Evolutionary conservation across 192 early-diverging fungal species (phyloP).

Genomic region (Coemansia sp.): DNA sequence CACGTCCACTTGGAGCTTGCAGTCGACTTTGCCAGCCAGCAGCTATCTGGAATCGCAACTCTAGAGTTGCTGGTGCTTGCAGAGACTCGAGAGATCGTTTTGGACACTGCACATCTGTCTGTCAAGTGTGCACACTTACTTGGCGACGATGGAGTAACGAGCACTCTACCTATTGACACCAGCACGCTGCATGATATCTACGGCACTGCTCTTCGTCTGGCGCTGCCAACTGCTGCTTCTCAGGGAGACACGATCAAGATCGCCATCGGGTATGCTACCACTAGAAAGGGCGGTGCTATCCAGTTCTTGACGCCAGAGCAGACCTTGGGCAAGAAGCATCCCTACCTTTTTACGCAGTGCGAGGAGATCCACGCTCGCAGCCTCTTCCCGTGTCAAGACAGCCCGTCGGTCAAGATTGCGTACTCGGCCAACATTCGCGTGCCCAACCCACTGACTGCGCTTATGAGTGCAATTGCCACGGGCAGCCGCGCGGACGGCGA

Average conservation of each 20-base stretch:
- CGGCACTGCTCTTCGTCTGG: constrained; percentile 72
- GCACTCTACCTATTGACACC: constrained; percentile 28
- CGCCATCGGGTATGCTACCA: constrained; percentile 76
- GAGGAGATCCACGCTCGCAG: constrained; percentile 94
- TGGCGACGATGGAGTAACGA: not conserved
- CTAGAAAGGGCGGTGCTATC: constrained; percentile 78
- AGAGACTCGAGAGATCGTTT: constrained; percentile 62
- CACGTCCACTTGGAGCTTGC: constrained; percentile 77
- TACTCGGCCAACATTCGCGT: constrained; percentile 82
- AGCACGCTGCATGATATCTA: constrained; percentile 62
- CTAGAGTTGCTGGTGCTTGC: constrained; percentile 62
- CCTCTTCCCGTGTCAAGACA: constrained; percentile 88
- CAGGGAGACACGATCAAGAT: constrained; percentile 60
- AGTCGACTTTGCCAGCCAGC: constrained; percentile 75
- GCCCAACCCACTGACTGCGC: constrained; percentile 76
- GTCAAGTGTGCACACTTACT: constrained; percentile 18
- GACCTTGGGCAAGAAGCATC: constrained; percentile 90
- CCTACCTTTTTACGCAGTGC: constrained; percentile 98
- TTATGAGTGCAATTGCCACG: constrained; percentile 88
- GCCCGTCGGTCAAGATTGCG: constrained; percentile 84
- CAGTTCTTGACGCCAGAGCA: constrained; percentile 93
- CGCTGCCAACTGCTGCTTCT: constrained; percentile 53
- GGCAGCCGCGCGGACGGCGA: constrained; percentile 62
- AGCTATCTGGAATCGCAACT: constrained; percentile 66
- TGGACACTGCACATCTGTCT: constrained; percentile 65